Conservation (phyloP, 2,329 filamentous ascomycete species). For the Aspergillus neotritici region DNA sequence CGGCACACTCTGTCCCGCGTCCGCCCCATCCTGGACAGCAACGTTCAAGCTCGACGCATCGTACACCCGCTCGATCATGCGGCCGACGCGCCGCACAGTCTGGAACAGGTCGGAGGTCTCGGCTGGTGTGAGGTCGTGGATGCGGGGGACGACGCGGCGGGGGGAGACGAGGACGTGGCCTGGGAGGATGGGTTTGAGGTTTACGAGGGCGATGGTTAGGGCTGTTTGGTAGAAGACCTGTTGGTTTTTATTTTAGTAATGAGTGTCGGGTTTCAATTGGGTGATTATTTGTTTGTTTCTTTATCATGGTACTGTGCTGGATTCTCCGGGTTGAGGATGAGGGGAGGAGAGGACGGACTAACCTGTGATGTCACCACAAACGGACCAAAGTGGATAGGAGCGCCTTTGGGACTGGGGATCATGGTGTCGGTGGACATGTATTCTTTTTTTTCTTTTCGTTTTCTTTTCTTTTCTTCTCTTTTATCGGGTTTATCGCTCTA, state of each 20-base stretch:
- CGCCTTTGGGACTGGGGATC: constrained; percentile 25
- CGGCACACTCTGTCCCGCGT: constrained; percentile 87
- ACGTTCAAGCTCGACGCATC: constrained; percentile 77
- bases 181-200: constrained; percentile 87
- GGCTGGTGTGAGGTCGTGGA: constrained; percentile 64
- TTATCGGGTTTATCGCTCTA: no score
- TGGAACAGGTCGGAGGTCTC: constrained; percentile 82
- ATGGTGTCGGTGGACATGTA: constrained; percentile 17
- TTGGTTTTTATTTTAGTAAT: not conserved
- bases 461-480: no score
- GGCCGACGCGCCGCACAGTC: constrained; percentile 77
- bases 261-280: not conserved
- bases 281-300: constrained; percentile 3
- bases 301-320: not conserved
- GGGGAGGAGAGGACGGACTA: constrained; percentile 7
- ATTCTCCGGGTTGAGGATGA: constrained; percentile 1
- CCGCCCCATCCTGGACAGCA: constrained; percentile 85
- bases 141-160: constrained; percentile 59
- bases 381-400: constrained; percentile 62
- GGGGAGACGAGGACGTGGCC: constrained; percentile 92
- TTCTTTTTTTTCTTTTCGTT: not conserved
- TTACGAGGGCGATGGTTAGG: constrained; percentile 81
- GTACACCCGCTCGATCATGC: constrained; percentile 61
- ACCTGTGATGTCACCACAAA: constrained; percentile 73
- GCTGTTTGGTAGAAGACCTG: constrained; percentile 83